These are phyloP conservation scores for Magnolia officinalis DNA, from an alignment of 164 flowering plant species.

Conservation along the genomic window DNA sequence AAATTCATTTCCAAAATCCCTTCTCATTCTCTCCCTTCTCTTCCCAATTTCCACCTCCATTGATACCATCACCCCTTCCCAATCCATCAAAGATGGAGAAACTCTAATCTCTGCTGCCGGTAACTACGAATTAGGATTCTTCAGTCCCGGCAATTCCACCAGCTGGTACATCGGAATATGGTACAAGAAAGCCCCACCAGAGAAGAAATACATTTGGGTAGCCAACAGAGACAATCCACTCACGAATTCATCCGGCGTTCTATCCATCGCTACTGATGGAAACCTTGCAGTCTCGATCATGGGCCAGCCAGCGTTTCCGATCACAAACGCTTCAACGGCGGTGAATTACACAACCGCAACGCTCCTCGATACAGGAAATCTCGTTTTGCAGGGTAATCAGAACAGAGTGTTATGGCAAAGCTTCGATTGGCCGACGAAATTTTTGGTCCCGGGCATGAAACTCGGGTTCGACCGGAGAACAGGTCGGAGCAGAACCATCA, in stretches of 20 bases:
- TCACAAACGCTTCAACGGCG: background rate
- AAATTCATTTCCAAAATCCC: background rate
- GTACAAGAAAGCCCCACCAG: constrained; percentile 18
- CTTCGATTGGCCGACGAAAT: constrained; percentile 13
- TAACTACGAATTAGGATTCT: constrained; percentile 19
- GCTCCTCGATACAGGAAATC: constrained; percentile 44
- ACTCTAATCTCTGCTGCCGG: constrained; percentile 5
- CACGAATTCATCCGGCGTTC: constrained; percentile 23
- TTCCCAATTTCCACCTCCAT: background rate
- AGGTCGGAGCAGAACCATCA: constrained; percentile 5
- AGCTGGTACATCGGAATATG: constrained; percentile 20
- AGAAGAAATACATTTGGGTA: constrained; percentile 40
- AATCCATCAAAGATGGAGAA: constrained; percentile 16
- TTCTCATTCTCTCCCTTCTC: background rate
- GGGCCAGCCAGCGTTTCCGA: background rate
- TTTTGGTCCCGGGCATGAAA: constrained; percentile 31
- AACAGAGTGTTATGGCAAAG: constrained; percentile 1
- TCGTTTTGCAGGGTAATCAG: constrained; percentile 28
- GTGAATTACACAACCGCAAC: constrained; percentile 12
- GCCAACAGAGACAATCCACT: constrained; percentile 56
- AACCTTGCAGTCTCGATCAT: constrained; percentile 12
- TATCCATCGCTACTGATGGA: constrained; percentile 25
- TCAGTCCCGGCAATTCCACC: constrained; percentile 11
- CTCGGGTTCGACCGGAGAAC: constrained; percentile 22
- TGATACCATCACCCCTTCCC: constrained; percentile 8